phyloP scores from a whole-genome alignment of 768 basidiomycete species.

The Podaxis pistillaris region DNA sequence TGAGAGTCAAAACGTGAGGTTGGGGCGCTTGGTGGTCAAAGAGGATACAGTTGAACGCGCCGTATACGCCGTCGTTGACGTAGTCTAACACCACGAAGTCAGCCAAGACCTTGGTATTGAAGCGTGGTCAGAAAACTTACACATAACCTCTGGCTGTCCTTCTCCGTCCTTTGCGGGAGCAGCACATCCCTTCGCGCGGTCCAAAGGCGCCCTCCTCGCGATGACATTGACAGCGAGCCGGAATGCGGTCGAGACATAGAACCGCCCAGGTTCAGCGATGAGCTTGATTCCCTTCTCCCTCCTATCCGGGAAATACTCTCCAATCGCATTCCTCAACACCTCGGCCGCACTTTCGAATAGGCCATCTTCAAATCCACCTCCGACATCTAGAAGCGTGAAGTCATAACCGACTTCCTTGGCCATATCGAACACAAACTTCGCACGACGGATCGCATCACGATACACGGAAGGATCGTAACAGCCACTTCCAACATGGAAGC shows the following conservation, averaged over 20 bases:
- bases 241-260: conserved; percentile 91
- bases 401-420: conserved; percentile 75
- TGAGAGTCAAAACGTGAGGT: conserved; percentile 75
- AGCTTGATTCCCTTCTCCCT: conserved; percentile 64
- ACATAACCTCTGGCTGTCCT: conserved; percentile 72
- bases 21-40: conserved; percentile 87
- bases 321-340: conserved; percentile 69
- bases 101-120: conserved; percentile 2
- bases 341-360: conserved; percentile 79
- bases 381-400: conserved; percentile 87
- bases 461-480: conserved; percentile 93
- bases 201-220: conserved; percentile 69
- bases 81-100: conserved; percentile 62
- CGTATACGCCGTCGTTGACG: conserved; percentile 99
- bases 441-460: conserved; percentile 83
- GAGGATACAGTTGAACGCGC: conserved; percentile 94
- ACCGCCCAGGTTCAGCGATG: conserved; percentile 95
- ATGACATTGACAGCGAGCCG: conserved; percentile 92
- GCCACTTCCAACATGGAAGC: conserved; percentile 97
- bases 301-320: conserved; percentile 72
- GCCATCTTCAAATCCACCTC: conserved; percentile 92
- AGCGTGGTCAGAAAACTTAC: conserved; percentile 45
- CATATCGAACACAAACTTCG: conserved; percentile 85
- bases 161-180: conserved; percentile 18
- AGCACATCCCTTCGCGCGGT: conserved; percentile 6